Evolutionary conservation across 306 rosid genomes (phyloP), one percentile per base, ranked within the genome.

Genomic region (Senna siamea): DNA sequence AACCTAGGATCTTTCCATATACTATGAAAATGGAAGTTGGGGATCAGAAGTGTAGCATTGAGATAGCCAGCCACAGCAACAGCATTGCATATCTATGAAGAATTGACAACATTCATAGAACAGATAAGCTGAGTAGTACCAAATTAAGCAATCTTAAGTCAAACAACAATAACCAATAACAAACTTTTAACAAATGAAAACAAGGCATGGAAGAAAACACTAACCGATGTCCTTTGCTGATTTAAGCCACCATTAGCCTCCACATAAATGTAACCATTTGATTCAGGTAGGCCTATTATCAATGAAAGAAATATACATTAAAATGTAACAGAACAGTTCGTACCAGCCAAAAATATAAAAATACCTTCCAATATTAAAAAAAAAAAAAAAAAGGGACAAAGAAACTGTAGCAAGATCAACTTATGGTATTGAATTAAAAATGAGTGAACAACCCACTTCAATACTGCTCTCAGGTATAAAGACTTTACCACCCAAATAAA

Each of bases 1-100:
- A 80, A 94, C 98, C 98, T 94, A 54, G 96, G 98, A 82, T 94
- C 98, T 88, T 93, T 89, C 98, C 98, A 94, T 83, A 94, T 88
- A 90, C 98, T 94, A 78, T 94, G 98, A 80, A 78, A 94, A 79
- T 89, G 98, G 82, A 94, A 94, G 78, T 92, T 94, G 78, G 99
- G 97, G 66, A 94, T 92, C 50, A 94, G 81, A 76, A 94, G 99
- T 23, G 99, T 94, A 66, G 97, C 99, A 81, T 94, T 94, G 55
- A 94, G 97, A 89, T 89, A 92, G 51, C 97, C 99, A 19, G 97
- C 99, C 72, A 94, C 96, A 14, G 99, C 96, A 82, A 89, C 99
- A 2, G 99, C 99, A 82, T 94, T 94, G 95, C 99, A 94, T 64
- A 94, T 83, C 98, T 93, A 65, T 65, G 43, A 82, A 66, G 44